These are phyloP conservation scores for Funneliformis caledonium DNA, from an alignment of 371 early-diverging fungal genomes.

Conservation along the genomic window DNA sequence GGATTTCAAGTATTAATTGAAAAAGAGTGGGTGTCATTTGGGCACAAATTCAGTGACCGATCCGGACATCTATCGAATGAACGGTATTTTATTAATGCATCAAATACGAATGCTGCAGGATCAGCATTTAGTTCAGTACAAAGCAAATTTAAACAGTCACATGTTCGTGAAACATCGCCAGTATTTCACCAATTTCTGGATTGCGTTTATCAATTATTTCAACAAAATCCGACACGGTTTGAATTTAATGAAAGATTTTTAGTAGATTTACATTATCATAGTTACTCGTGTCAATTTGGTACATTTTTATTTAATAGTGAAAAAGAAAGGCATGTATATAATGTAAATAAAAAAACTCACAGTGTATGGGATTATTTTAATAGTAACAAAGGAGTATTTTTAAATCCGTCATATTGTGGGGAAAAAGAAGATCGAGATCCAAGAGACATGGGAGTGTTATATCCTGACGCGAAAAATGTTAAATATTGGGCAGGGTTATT, in stretches of 20 bases:
- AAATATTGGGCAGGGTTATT: slow-evolving; percentile 80
- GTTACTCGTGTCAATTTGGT: slow-evolving; percentile 92
- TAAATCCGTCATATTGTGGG: slow-evolving; percentile 59
- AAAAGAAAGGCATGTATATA: slow-evolving; percentile 58
- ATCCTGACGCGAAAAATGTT: slow-evolving; percentile 62
- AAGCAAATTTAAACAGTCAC: slow-evolving; percentile 64
- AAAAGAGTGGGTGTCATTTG: slow-evolving; percentile 97
- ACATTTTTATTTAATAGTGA: slow-evolving; percentile 92
- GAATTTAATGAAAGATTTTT: slow-evolving; percentile 89
- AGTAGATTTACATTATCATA: slow-evolving; percentile 78
- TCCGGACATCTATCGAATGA: slow-evolving; percentile 87
- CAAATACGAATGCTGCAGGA: slow-evolving; percentile 60
- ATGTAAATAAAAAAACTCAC: slow-evolving; percentile 53
- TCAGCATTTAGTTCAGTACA: slow-evolving; percentile 77
- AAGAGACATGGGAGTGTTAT: slow-evolving; percentile 55
- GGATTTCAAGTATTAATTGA: slow-evolving; percentile 92
- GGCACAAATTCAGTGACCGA: slow-evolving; percentile 93
- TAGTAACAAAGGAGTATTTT: slow-evolving; percentile 56
- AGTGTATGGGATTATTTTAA: slow-evolving; percentile 86
- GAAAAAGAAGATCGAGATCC: slow-evolving; percentile 10
- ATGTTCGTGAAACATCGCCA: slow-evolving; percentile 81
- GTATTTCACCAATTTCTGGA: slow-evolving; percentile 96
- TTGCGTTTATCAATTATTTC: slow-evolving; percentile 89
- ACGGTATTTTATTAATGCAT: slow-evolving; percentile 66
- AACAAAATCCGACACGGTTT: slow-evolving; percentile 87